phyloP scores from a whole-genome alignment of 108 stramenopile species.

The Discostella pseudostelligera region DNA sequence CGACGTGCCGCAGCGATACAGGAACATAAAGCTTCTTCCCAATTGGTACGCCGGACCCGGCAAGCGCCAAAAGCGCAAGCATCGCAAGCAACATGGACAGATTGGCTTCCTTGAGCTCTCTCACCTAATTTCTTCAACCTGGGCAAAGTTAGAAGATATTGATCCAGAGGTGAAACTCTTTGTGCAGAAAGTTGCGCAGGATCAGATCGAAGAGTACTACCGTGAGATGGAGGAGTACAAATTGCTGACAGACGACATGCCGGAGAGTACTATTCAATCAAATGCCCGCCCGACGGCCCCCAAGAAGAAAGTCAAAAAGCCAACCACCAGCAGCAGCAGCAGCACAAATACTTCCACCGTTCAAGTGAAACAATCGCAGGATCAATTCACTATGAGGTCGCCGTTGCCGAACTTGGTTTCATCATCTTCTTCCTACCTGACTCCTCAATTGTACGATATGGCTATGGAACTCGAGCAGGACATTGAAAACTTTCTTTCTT shows the following conservation, averaged over 20 bases:
- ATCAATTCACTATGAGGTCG: not conserved
- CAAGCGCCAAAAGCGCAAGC: slow-evolving; percentile 46
- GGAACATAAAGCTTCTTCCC: slow-evolving; percentile 28
- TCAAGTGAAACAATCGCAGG: not conserved
- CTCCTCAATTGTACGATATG: slow-evolving; percentile 2
- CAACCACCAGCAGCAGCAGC: not conserved
- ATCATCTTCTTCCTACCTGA: slow-evolving; percentile 1
- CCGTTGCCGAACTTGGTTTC: not conserved
- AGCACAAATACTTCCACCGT: not conserved
- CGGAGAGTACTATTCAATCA: not conserved
- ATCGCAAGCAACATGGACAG: slow-evolving; percentile 80
- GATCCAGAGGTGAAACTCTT: slow-evolving; percentile 42
- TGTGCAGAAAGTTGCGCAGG: slow-evolving; percentile 31
- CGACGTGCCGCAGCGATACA: slow-evolving; percentile 35
- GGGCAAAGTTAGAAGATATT: slow-evolving; percentile 44
- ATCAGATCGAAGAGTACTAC: slow-evolving; percentile 33
- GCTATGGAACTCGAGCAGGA: slow-evolving; percentile 16
- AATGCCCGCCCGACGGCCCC: not conserved
- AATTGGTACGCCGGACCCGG: slow-evolving; percentile 46
- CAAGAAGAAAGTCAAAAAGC: slow-evolving; percentile 15
- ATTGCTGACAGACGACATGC: slow-evolving; percentile 30
- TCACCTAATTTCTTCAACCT: slow-evolving; percentile 55
- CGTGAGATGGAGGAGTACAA: slow-evolving; percentile 42
- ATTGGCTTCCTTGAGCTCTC: slow-evolving; percentile 80
- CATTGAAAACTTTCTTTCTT: slow-evolving; percentile 31